Percentiles rank a stretch among this genome's conserved stretches.
phyloP scores from a whole-genome alignment of 2,329 filamentous ascomycete species.

The Aspergillaceae sp. region DNA sequence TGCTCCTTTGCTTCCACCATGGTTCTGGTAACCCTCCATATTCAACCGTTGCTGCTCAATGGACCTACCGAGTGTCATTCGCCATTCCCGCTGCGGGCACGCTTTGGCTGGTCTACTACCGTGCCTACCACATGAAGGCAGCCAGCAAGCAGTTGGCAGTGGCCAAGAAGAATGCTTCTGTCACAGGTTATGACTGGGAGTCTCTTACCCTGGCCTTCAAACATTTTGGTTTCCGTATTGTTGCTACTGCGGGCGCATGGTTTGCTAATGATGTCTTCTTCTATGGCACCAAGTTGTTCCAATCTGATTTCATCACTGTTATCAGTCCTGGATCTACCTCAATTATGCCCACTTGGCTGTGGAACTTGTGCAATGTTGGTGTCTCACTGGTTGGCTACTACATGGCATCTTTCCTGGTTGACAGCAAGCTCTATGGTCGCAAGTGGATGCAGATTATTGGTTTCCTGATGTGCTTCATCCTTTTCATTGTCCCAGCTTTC shows the following conservation, averaged over 20 bases:
- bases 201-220: constrained; percentile 70
- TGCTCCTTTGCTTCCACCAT: constrained; percentile 82
- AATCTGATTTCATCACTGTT: constrained; percentile 77
- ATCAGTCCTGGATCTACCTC: constrained; percentile 60
- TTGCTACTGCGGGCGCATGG: constrained; percentile 84
- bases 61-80: constrained; percentile 86
- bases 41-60: constrained; percentile 67
- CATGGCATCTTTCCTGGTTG: constrained; percentile 75
- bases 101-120: constrained; percentile 91
- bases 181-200: constrained; percentile 86
- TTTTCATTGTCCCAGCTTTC: constrained; percentile 88
- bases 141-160: constrained; percentile 72
- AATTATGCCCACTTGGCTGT: constrained; percentile 80
- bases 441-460: constrained; percentile 95
- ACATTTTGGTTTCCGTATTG: constrained; percentile 75
- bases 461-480: constrained; percentile 86
- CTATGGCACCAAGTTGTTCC: constrained; percentile 98
- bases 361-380: constrained; percentile 84
- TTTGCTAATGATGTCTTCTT: constrained; percentile 98
- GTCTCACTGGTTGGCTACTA: constrained; percentile 91
- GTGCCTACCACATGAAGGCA: constrained; percentile 87
- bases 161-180: constrained; percentile 75
- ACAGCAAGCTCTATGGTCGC: constrained; percentile 93
- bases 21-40: constrained; percentile 70
- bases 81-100: constrained; percentile 85